Evolutionary conservation across 2,329 filamentous ascomycete genomes (phyloP).

Genomic region (Penicillium sp.): DNA sequence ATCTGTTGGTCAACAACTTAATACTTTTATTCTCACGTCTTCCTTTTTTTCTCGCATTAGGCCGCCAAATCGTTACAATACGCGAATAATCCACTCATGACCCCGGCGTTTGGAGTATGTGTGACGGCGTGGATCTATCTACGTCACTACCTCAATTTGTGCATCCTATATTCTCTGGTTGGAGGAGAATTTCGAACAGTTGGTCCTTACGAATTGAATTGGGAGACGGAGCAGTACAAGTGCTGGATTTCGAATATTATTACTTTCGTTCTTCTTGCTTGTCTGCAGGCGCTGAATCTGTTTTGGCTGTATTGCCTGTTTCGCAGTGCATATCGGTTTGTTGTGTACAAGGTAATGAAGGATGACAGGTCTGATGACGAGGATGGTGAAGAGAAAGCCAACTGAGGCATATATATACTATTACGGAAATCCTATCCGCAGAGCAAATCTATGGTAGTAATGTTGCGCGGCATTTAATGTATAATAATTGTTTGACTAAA

Average conservation of each 20-base stretch:
- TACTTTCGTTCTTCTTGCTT: constrained; percentile 7
- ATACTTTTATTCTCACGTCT: background rate
- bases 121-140: constrained; percentile 8
- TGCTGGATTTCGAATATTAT: constrained; percentile 14
- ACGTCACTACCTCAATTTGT: constrained; percentile 10
- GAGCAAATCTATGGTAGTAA: too few species aligned
- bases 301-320: constrained; percentile 14
- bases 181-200: constrained; percentile 11
- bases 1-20: background rate
- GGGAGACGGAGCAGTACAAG: constrained; percentile 13
- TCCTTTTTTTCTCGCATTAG: background rate
- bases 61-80: constrained; percentile 12
- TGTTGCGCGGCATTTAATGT: too few species aligned
- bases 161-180: constrained; percentile 8
- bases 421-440: too few species aligned
- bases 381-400: background rate
- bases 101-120: background rate
- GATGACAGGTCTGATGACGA: constrained; percentile 14
- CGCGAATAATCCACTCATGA: background rate
- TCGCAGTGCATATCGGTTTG: constrained; percentile 8
- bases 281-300: constrained; percentile 9
- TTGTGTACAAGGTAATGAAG: constrained; percentile 4
- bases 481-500: background rate
- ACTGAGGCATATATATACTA: background rate
- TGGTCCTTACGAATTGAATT: constrained; percentile 11